Evolutionary conservation across 495 filamentous ascomycete genomes (phyloP).

Genomic region (Aspergillus ellipticus): DNA sequence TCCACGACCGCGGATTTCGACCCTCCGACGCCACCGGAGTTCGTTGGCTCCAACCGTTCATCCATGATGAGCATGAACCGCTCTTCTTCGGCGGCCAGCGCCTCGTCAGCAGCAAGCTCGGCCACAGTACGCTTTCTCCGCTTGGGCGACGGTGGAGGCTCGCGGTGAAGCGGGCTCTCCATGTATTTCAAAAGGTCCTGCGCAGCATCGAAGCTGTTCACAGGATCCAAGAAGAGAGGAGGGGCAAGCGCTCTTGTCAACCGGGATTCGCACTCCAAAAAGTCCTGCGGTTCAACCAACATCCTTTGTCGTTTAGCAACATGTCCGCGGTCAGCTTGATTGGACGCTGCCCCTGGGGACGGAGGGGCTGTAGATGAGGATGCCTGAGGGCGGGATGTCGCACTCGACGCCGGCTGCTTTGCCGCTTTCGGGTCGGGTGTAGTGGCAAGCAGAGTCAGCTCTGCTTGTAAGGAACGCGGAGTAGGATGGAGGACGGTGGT

Average conservation of each 20-base stretch:
- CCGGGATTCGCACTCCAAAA: conserved; percentile 70
- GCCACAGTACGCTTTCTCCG: conserved; percentile 89
- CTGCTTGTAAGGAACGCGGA: conserved; percentile 63
- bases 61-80: conserved; percentile 92
- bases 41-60: conserved; percentile 65
- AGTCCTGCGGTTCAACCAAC: conserved; percentile 66
- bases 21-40: conserved; percentile 51
- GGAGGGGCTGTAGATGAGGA: conserved; percentile 53
- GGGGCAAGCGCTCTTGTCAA: conserved; percentile 66
- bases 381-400: conserved; percentile 37
- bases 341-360: conserved; percentile 65
- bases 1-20: conserved; percentile 66
- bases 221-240: conserved; percentile 72
- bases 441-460: conserved; percentile 70
- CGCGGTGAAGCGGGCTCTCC: conserved; percentile 69
- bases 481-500: conserved; percentile 88
- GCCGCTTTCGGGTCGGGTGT: conserved; percentile 58
- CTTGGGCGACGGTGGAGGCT: conserved; percentile 77
- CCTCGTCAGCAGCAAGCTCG: conserved; percentile 91
- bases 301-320: conserved; percentile 73
- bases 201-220: conserved; percentile 60
- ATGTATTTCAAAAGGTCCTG: conserved; percentile 65
- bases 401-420: conserved; percentile 39
- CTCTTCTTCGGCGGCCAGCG: conserved; percentile 81
- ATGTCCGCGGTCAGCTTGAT: conserved; percentile 40